A percentile compares a stretch with the other conserved stretches of the same genome.
Evolutionary conservation across 78 protist genomes (phyloP).

Genomic region (Dictyostelium intermedium): DNA sequence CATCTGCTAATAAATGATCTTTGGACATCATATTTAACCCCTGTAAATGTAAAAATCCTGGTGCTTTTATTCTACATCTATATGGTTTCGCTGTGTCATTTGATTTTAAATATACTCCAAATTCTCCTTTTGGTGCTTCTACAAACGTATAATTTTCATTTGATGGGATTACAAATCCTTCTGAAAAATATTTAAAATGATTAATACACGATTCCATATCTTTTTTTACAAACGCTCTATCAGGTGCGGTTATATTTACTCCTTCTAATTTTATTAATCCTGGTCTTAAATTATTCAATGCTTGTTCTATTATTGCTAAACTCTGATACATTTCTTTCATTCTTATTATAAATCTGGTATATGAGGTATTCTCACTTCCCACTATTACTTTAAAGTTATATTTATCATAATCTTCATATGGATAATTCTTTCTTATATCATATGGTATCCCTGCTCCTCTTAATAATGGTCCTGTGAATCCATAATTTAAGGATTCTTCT

Average conservation of each 20-base stretch:
- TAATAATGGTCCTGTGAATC: constrained; percentile 2
- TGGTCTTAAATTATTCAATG: constrained; percentile 26
- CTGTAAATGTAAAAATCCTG: constrained; percentile 29
- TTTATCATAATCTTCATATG: no score
- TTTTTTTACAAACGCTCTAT: not conserved
- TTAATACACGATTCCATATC: constrained; percentile 12
- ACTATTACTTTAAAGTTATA: no score
- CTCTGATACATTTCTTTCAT: constrained; percentile 8
- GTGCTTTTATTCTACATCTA: constrained; percentile 28
- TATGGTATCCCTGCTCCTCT: constrained; percentile 6
- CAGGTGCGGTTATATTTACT: not conserved
- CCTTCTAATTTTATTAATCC: constrained; percentile 25
- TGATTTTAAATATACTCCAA: not conserved
- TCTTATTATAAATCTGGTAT: no score
- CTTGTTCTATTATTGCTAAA: constrained; percentile 11
- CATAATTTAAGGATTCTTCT: not conserved
- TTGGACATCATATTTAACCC: constrained; percentile 5
- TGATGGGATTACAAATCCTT: constrained; percentile 16
- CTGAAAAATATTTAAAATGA: constrained; percentile 15
- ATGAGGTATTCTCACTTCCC: no score
- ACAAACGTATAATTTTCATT: constrained; percentile 8
- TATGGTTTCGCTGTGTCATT: constrained; percentile 20
- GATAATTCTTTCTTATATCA: no score
- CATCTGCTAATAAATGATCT: constrained; percentile 33
- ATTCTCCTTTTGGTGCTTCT: constrained; percentile 12